phyloP scores from a whole-genome alignment of 441 rosid genomes.

The Brassica hybrid region DNA sequence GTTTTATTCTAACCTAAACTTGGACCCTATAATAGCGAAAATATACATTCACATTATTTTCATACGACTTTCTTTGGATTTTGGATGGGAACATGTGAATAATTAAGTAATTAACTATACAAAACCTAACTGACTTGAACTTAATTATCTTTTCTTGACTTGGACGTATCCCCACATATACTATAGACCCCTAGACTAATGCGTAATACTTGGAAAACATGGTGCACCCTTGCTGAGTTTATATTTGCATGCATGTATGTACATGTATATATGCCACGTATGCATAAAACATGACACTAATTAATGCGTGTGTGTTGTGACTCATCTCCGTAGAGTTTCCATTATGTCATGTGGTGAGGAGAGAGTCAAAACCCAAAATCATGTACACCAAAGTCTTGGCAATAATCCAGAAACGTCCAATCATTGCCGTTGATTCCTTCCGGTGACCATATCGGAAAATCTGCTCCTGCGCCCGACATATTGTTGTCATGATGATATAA shows the following conservation, averaged over 20 bases:
- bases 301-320: background rate
- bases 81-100: no score
- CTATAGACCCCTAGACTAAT: background rate
- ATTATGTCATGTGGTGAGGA: slow-evolving; percentile 2
- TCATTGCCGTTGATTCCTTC: slow-evolving; percentile 3
- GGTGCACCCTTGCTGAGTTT: slow-evolving; percentile 13
- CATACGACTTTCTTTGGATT: no score
- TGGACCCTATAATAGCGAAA: no score
- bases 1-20: no score
- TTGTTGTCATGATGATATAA: slow-evolving; percentile 1
- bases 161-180: no score
- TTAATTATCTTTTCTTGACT: no score
- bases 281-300: slow-evolving; percentile 2
- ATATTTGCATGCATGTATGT: background rate
- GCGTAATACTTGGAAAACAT: background rate
- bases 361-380: slow-evolving; percentile 34
- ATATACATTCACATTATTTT: no score
- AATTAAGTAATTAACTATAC: no score
- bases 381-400: slow-evolving; percentile 37
- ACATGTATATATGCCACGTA: slow-evolving; percentile 5
- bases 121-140: no score
- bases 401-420: slow-evolving; percentile 31
- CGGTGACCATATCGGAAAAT: slow-evolving; percentile 25
- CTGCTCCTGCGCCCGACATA: slow-evolving; percentile 1
- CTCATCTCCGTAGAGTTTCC: slow-evolving; percentile 15